These are phyloP conservation scores for Auricularia cornea DNA, from an alignment of 768 basidiomycete species.

Conservation along the genomic window DNA sequence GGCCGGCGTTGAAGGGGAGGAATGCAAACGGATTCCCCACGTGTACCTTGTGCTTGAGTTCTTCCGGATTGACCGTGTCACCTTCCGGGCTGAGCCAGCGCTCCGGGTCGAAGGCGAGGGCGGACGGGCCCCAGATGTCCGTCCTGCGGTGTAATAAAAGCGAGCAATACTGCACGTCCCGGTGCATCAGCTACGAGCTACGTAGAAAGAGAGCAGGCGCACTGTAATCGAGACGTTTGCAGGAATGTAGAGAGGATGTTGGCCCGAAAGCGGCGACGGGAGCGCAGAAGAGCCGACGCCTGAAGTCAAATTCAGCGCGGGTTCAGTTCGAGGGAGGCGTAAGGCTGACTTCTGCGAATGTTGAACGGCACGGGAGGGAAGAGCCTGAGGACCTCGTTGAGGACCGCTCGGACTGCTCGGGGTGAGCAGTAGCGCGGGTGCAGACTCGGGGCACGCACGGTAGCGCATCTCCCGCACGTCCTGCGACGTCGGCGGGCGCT, in stretches of 20 bases:
- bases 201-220: neutral
- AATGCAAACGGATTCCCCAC: slow-evolving; percentile 15
- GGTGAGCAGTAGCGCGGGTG: neutral
- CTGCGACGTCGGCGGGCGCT: slow-evolving; percentile 11
- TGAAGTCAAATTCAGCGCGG: neutral
- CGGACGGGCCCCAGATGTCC: slow-evolving; percentile 27
- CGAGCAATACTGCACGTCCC: slow-evolving; percentile 7
- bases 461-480: slow-evolving; percentile 21
- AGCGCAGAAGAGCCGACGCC: slow-evolving; percentile 9
- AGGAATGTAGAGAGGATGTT: slow-evolving; percentile 7
- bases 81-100: slow-evolving; percentile 22
- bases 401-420: slow-evolving; percentile 14
- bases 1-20: slow-evolving; percentile 22
- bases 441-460: slow-evolving; percentile 13
- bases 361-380: slow-evolving; percentile 33
- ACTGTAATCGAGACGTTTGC: slow-evolving; percentile 15
- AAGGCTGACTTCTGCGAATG: slow-evolving; percentile 12
- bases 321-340: neutral
- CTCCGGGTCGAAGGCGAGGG: slow-evolving; percentile 24
- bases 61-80: neutral
- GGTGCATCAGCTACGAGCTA: neutral
- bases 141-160: slow-evolving; percentile 23
- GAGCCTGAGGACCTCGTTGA: slow-evolving; percentile 29
- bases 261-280: slow-evolving; percentile 7
- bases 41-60: slow-evolving; percentile 1